These are phyloP conservation scores for Seminavis robusta DNA, from an alignment of 108 stramenopile species.

Conservation along the genomic window DNA sequence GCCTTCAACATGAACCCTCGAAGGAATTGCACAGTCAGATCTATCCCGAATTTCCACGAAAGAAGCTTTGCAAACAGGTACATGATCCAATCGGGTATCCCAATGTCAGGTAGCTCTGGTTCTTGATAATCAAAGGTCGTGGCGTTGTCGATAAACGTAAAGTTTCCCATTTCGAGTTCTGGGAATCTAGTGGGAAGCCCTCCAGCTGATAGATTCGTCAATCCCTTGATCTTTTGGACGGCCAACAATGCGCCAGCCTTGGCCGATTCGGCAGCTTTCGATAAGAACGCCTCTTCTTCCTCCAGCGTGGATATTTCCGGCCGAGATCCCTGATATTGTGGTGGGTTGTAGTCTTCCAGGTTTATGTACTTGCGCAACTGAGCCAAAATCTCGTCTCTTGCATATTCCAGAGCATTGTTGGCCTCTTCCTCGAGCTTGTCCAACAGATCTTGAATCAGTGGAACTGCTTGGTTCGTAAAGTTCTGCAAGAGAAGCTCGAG, in stretches of 20 bases:
- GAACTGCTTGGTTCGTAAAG: no score
- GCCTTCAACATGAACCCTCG: slow-evolving; percentile 20
- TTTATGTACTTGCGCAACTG: slow-evolving; percentile 2
- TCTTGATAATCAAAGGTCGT: slow-evolving; percentile 24
- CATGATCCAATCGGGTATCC: slow-evolving; percentile 8
- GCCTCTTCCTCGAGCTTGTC: slow-evolving; percentile 9
- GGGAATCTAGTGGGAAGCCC: not conserved
- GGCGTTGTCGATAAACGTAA: slow-evolving; percentile 4
- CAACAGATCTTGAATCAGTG: slow-evolving; percentile 5
- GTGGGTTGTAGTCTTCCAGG: slow-evolving; percentile 32
- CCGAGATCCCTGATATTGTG: slow-evolving; percentile 15
- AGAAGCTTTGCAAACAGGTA: not conserved
- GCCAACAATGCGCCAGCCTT: not conserved
- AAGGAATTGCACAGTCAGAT: slow-evolving; percentile 18
- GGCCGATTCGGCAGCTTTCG: not conserved
- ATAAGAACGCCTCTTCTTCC: slow-evolving; percentile 6
- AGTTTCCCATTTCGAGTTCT: not conserved
- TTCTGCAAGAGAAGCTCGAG: slow-evolving; percentile 10
- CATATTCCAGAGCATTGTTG: slow-evolving; percentile 1
- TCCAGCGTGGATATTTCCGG: slow-evolving; percentile 4
- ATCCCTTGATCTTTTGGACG: not conserved
- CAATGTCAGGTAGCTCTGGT: slow-evolving; percentile 10
- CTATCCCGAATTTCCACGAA: slow-evolving; percentile 15
- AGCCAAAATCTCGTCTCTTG: not conserved
- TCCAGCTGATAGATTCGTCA: not conserved